These are phyloP conservation scores for Fraxinus paxiana DNA, from an alignment of 305 asterid genomes.

Conservation along the genomic window DNA sequence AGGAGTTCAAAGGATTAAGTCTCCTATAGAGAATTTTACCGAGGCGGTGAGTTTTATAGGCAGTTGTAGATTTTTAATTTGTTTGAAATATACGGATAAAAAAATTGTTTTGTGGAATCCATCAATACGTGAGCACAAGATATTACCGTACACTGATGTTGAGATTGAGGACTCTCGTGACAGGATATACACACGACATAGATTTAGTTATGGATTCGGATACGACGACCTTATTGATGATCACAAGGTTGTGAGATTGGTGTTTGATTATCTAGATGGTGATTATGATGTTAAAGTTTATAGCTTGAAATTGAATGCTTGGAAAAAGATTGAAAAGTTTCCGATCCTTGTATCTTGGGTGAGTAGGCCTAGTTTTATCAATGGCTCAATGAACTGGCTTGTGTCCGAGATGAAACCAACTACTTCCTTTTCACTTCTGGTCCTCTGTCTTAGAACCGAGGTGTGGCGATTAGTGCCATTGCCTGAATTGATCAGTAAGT, in stretches of 20 bases:
- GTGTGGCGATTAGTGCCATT: not conserved
- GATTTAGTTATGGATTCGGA: not conserved
- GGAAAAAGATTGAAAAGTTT: not conserved
- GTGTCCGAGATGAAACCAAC: not conserved
- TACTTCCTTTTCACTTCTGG: not conserved
- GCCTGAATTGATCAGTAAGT: not conserved
- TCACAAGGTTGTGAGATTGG: conserved; percentile 5
- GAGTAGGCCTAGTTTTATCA: not conserved
- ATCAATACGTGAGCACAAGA: not conserved
- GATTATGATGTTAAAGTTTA: not conserved
- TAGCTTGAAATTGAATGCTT: conserved; percentile 8
- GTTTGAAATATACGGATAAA: not conserved
- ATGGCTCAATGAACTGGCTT: not conserved
- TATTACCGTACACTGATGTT: not conserved
- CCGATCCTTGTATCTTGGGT: not conserved
- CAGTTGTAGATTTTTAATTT: not conserved
- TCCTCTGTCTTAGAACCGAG: not conserved
- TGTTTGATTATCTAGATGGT: not conserved
- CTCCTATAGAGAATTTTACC: not conserved
- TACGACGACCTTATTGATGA: not conserved
- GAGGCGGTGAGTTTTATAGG: not conserved
- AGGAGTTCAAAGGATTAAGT: not conserved
- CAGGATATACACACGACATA: not conserved
- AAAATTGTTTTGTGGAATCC: not conserved
- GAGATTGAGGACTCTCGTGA: not conserved